Percentiles rank a stretch among this genome's conserved stretches.
Evolutionary conservation across 192 early-diverging fungal species (phyloP).

Genomic region (Gaertneriomyces semiglobifer): DNA sequence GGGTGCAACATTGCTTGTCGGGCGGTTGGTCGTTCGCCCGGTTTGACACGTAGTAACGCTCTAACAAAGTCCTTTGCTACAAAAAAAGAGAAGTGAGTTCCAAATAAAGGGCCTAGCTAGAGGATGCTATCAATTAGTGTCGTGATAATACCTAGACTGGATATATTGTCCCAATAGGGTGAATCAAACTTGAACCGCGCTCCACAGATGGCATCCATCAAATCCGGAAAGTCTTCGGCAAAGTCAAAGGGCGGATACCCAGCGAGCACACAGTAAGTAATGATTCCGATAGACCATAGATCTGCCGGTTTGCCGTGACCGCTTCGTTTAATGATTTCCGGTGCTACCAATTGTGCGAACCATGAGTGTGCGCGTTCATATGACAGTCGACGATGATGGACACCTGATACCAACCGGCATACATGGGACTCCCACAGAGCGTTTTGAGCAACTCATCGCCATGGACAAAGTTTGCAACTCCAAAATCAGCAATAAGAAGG

Average conservation of each 20-base stretch:
- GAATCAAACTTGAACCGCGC: conserved; percentile 67
- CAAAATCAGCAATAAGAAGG: conserved; percentile 58
- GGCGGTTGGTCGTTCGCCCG: conserved; percentile 35
- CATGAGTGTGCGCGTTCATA: background rate
- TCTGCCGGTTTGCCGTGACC: conserved; percentile 69
- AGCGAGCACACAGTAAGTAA: conserved; percentile 77
- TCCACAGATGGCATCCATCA: conserved; percentile 48
- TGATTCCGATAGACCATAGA: conserved; percentile 89
- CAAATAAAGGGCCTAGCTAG: background rate
- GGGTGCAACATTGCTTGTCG: conserved; percentile 32
- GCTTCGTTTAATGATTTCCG: conserved; percentile 67
- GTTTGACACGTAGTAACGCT: conserved; percentile 42
- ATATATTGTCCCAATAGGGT: conserved; percentile 72
- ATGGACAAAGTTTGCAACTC: conserved; percentile 47
- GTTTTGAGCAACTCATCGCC: conserved; percentile 49
- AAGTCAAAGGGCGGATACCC: conserved; percentile 77
- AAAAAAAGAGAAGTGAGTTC: background rate
- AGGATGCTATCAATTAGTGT: background rate
- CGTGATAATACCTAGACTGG: conserved; percentile 37
- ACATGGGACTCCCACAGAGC: conserved; percentile 49
- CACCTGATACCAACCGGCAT: conserved; percentile 37
- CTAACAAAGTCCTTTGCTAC: conserved; percentile 47
- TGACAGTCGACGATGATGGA: background rate
- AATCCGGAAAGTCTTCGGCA: conserved; percentile 48
- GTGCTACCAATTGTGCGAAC: conserved; percentile 49